Evolutionary conservation across 306 rosid species (phyloP), one percentile per base, ranked within the genome.

Genomic region (Comarum palustre): DNA sequence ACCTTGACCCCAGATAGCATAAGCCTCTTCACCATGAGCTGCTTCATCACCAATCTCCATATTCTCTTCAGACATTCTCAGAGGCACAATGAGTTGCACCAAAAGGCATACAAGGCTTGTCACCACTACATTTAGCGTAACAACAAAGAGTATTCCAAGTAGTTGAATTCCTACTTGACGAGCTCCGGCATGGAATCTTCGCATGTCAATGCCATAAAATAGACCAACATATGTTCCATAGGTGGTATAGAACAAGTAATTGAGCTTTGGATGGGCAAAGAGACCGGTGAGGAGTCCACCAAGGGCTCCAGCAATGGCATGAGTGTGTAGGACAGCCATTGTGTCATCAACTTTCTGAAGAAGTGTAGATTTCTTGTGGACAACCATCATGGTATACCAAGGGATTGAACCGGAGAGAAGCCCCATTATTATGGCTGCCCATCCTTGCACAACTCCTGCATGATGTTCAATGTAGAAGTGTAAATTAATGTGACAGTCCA

Each of bases 331-430:
- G 3, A 83, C 82, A n/a, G 87, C 87, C 84, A 83, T 80, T 46
- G 87, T 83, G 87, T 83, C 87, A 61, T 83, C 87, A 8, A 83
- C 87, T 59, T 70, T 77, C 48, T 80, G 87, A 14, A 83, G 84
- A 19, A 83, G 75, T 12, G 2, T 16, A 8, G 80, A 80, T 36
- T 45, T 74, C 80, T 83, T 77, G 66, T 83, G 84, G 20, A 80
- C 73, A 17, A 83, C 78, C 87, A 74, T 83, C 87, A 83, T 83
- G 6, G 87, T 83, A 70, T 77, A 80, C 87, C 87, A 83, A 12
- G 84, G 84, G 54, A 80, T 80, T 1, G 87, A 83, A 2, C 87
- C 87, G 0, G 87, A 83, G 11, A 57, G 27, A 1, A 83, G 1
- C 14, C 87, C 87, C 87, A 77, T 83, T 47, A 83, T 29, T 13